phyloP scores from a whole-genome alignment of 2,329 filamentous ascomycete genomes.

The Stemphylium vesicarium region DNA sequence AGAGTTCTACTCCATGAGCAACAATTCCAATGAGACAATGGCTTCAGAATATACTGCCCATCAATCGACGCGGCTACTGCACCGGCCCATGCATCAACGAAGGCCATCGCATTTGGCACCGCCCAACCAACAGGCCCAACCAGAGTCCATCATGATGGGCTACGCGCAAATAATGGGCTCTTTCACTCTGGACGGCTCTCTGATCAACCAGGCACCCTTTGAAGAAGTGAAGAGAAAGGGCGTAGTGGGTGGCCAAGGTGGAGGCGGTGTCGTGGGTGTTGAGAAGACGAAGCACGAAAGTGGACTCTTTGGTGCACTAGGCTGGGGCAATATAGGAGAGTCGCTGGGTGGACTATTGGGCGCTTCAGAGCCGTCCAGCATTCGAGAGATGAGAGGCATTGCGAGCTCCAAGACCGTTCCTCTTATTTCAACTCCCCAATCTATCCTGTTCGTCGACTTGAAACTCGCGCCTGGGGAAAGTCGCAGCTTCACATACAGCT shows the following conservation, averaged over 20 bases:
- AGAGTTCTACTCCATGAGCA: constrained; percentile 94
- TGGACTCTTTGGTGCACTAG: constrained; percentile 81
- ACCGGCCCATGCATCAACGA: constrained; percentile 37
- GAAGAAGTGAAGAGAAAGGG: constrained; percentile 96
- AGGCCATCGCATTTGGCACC: constrained; percentile 44
- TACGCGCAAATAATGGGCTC: constrained; percentile 93
- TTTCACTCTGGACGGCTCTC: constrained; percentile 87
- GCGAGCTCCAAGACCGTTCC: constrained; percentile 87
- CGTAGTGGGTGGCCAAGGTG: constrained; percentile 80
- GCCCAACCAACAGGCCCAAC: constrained; percentile 48
- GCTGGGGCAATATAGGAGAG: constrained; percentile 86
- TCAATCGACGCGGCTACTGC: constrained; percentile 58
- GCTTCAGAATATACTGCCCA: constrained; percentile 79
- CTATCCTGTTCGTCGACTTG: constrained; percentile 92
- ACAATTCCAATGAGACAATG: constrained; percentile 91
- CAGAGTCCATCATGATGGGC: constrained; percentile 95
- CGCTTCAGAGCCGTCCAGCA: constrained; percentile 84
- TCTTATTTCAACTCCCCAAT: constrained; percentile 92
- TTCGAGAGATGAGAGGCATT: constrained; percentile 92
- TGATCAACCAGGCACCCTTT: constrained; percentile 88
- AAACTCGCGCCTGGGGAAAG: constrained; percentile 87
- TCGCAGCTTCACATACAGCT: constrained; percentile 83
- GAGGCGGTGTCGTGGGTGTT: constrained; percentile 83
- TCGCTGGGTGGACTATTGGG: constrained; percentile 89
- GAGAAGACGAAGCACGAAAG: constrained; percentile 76